Evolutionary conservation across 208 protist species (phyloP), one percentile per base, ranked within the genome.

Genomic region (Lotmaria passim): DNA sequence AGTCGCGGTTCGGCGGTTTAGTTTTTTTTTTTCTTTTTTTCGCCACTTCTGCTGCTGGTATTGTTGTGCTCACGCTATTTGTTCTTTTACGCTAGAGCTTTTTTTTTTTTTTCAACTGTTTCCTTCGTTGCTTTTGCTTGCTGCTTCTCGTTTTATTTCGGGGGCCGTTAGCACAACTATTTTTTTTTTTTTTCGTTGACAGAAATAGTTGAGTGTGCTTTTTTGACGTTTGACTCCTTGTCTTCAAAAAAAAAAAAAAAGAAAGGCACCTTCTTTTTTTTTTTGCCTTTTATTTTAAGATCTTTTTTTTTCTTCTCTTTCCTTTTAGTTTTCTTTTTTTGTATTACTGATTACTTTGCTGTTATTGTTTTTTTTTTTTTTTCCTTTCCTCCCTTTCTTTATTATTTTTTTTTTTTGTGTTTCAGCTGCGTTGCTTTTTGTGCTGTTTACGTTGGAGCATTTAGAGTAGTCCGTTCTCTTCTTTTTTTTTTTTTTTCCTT

Each of bases 81-180:
- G 39, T 31, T 48, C 14, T 50, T 36, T 51, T 46, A 14, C n/a
- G n/a, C 34, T 36, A 43, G 17, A 64, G 23, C 33, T 61, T 41
- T n/a, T 73, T 60, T 28, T 69, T 63, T 64, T 62, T 69, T 17
- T 75, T 30, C 33, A 51, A 21, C 12, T 14, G 36, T 61, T 39
- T 44, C 31, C 19, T 34, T 41, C 21, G 67, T 31, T 72, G 28
- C 52, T 69, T 33, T 33, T 72, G 58, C 23, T 28, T 21, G n/a
- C n/a, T n/a, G n/a, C n/a, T n/a, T n/a, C n/a, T n/a, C n/a, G n/a
- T n/a, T n/a, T n/a, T n/a, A n/a, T n/a, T n/a, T n/a, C n/a, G n/a
- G n/a, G n/a, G n/a, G n/a, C n/a, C n/a, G n/a, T n/a, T n/a, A n/a
- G n/a, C n/a, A n/a, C n/a, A n/a, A n/a, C n/a, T n/a, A n/a, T n/a